Conservation (phyloP, 305 asterid genomes). For the Striga hermonthica region DNA sequence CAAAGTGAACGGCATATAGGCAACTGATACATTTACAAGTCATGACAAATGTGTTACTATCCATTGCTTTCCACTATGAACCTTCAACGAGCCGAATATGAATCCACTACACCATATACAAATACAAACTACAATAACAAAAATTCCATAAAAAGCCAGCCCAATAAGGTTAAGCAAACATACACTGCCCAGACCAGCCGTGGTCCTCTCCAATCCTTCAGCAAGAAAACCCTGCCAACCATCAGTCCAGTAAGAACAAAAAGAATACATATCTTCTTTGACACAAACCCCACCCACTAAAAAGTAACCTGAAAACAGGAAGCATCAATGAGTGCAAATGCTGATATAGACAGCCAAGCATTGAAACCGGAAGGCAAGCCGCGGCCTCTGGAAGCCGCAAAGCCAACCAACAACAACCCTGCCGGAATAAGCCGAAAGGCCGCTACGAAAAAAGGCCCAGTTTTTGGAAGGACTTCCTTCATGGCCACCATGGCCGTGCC, state of each 20-base stretch:
- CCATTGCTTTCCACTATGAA: neutral
- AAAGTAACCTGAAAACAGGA: conserved; percentile 78
- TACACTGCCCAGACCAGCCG: conserved; percentile 99
- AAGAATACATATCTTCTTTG: conserved; percentile 18
- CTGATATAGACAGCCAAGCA: conserved; percentile 79
- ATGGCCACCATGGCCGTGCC: conserved; percentile 99
- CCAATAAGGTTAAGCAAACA: conserved; percentile 38
- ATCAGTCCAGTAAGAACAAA: conserved; percentile 28
- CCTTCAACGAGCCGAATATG: neutral
- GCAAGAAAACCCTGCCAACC: conserved; percentile 87
- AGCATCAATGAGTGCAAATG: conserved; percentile 82
- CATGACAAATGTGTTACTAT: neutral
- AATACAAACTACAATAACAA: neutral
- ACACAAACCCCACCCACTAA: conserved; percentile 23
- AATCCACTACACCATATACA: no score
- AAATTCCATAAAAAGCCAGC: neutral
- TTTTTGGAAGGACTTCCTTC: conserved; percentile 87
- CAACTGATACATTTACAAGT: conserved; percentile 11
- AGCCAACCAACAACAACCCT: conserved; percentile 63
- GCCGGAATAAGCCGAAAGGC: conserved; percentile 86
- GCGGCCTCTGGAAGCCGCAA: conserved; percentile 70
- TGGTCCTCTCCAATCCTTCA: conserved; percentile 88
- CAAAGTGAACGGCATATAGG: conserved; percentile 11
- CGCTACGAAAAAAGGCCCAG: conserved; percentile 81
- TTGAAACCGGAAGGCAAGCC: conserved; percentile 64